Evolutionary conservation across 2,329 filamentous ascomycete genomes (phyloP), one percentile per base, ranked within the genome.

Genomic region (Coleophoma cylindrospora): DNA sequence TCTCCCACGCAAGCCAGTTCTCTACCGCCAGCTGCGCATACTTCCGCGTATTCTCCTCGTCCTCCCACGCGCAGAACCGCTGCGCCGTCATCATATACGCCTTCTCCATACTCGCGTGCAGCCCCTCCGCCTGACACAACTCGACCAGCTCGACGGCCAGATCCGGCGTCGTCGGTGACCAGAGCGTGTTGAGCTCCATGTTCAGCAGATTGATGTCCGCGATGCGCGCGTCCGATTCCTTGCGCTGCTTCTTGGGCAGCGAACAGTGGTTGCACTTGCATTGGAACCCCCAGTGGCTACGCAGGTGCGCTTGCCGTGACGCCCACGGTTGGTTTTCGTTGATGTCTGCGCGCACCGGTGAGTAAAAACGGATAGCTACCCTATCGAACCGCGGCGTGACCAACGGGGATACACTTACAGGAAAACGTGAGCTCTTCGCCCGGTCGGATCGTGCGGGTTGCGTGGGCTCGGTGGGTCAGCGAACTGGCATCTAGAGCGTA

Each of bases 361-460:
- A 27, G 27, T 5, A 27, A 27, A 10, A 19, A 19, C 3, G 19
- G 19, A 19, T 19, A 19, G 2, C 19, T 19, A 19, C 19, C 19
- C 19, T 2, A 3, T 19, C 19, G 19, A 19, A 2, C 19, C 19
- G 3, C 19, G 19, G 19, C 19, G 19, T 19, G 3, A 19, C 19
- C 19, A 19, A 19, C 19, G 17, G 11, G 19, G 3, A 41, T 3
- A 41, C 2, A 19, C 12, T 15, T 43, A 43, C 40, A 53, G 12
- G 50, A 51, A 21, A 55, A 49, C n/a, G 53, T 55, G 9, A 55
- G 43, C 38, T 55, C 53, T 40, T 55, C 53, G 17, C 53, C 53
- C 1, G 47, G n/a, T 12, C 48, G 10, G 12, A 55, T 55, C n/a
- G 27, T 44, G n/a, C 51, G 44, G 5, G 45, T 22, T 17, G 53